phyloP scores from a whole-genome alignment of 495 filamentous ascomycete species.

The Xylaria bambusicola region DNA sequence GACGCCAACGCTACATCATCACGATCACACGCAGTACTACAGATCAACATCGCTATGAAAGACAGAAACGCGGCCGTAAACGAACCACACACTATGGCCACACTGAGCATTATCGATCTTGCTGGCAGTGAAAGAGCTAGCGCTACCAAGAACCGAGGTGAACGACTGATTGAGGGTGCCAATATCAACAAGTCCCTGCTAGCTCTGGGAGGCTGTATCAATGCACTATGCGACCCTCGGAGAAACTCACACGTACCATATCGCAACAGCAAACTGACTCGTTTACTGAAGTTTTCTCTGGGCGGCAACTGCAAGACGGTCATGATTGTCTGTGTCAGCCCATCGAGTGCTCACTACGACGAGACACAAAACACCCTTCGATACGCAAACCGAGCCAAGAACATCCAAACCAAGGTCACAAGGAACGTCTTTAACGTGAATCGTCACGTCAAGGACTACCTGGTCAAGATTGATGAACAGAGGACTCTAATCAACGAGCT shows the following conservation, averaged over 20 bases:
- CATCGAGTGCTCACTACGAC: conserved; percentile 95
- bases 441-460: conserved; percentile 95
- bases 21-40: conserved; percentile 95
- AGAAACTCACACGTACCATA: conserved; percentile 96
- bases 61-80: conserved; percentile 91
- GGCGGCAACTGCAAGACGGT: conserved; percentile 98
- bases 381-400: conserved; percentile 97
- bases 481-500: conserved; percentile 91
- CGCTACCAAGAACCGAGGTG: conserved; percentile 94
- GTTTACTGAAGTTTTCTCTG: conserved; percentile 93
- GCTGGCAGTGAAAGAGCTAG: conserved; percentile 96
- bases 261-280: conserved; percentile 95
- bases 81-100: conserved; percentile 97
- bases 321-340: conserved; percentile 99
- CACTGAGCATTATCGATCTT: conserved; percentile 95
- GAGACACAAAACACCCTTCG: conserved; percentile 98
- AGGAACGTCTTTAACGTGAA: conserved; percentile 99
- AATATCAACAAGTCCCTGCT: conserved; percentile 99
- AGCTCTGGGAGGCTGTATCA: conserved; percentile 96
- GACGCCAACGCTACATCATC: conserved; percentile 98
- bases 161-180: conserved; percentile 87
- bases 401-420: conserved; percentile 99
- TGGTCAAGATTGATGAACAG: conserved; percentile 95
- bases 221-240: conserved; percentile 91
- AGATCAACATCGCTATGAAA: conserved; percentile 93